Percentiles rank a stretch among this genome's conserved stretches.
Evolutionary conservation across 1,284 basidiomycete genomes (phyloP).

Genomic region (Cryptococcus amylolentus): DNA sequence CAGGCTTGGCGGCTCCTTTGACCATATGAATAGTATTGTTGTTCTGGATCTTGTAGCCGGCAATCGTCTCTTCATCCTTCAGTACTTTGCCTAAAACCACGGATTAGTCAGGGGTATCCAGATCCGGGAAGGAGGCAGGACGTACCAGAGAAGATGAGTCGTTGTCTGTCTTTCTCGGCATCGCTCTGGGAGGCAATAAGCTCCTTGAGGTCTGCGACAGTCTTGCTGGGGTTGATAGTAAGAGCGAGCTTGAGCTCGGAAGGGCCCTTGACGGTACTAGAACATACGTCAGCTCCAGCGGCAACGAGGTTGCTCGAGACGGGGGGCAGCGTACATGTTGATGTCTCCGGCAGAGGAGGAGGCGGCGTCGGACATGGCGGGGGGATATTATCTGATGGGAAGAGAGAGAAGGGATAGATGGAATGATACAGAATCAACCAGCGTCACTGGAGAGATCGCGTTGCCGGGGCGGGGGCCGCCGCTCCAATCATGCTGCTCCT

Average conservation of each 20-base stretch:
- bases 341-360: slow-evolving; percentile 2
- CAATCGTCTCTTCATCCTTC: slow-evolving; percentile 76
- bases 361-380: background rate
- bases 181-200: slow-evolving; percentile 77
- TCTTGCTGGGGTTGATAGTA: slow-evolving; percentile 64
- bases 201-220: slow-evolving; percentile 78
- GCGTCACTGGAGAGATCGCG: no score
- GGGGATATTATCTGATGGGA: no score
- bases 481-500: no score
- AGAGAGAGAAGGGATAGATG: no score
- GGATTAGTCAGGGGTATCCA: background rate
- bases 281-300: background rate
- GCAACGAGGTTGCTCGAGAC: background rate
- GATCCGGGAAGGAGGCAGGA: slow-evolving; percentile 3
- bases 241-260: slow-evolving; percentile 86
- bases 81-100: slow-evolving; percentile 46
- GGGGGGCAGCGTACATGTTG: slow-evolving; percentile 12
- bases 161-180: slow-evolving; percentile 76
- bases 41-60: slow-evolving; percentile 78
- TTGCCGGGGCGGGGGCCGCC: no score
- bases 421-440: no score
- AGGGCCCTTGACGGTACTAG: slow-evolving; percentile 60
- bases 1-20: slow-evolving; percentile 68
- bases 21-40: slow-evolving; percentile 90
- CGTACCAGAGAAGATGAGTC: slow-evolving; percentile 81